These are phyloP conservation scores for Cucurbitaria berberidis DNA, from an alignment of 2,329 filamentous ascomycete genomes.

Conservation along the genomic window DNA sequence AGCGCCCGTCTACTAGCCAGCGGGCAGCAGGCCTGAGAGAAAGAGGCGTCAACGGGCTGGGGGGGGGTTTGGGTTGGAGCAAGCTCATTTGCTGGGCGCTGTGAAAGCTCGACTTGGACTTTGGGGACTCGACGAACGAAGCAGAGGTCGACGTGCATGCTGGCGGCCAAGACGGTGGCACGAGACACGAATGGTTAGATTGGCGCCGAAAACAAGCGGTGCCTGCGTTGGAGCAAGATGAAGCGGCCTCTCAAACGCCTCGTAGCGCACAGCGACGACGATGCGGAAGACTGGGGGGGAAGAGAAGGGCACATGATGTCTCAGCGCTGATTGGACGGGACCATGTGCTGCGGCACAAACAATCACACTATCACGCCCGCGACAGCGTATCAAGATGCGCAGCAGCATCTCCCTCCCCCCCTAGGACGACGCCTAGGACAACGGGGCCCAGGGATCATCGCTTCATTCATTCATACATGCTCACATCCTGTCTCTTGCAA, in stretches of 20 bases:
- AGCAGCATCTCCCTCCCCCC: no score
- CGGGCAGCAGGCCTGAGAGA: constrained; percentile 32
- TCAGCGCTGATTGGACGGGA: constrained; percentile 22
- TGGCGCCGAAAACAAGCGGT: constrained; percentile 36
- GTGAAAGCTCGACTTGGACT: constrained; percentile 34
- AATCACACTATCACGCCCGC: constrained; percentile 28
- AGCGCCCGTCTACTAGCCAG: constrained; percentile 32
- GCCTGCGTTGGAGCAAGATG: constrained; percentile 41
- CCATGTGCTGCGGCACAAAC: constrained; percentile 26
- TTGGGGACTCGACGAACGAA: constrained; percentile 37
- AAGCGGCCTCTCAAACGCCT: constrained; percentile 35
- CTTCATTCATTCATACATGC: no score
- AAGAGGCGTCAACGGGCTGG: constrained; percentile 46
- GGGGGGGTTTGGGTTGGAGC: constrained; percentile 17
- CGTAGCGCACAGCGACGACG: constrained; percentile 28
- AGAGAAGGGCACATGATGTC: constrained; percentile 14
- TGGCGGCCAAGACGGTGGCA: constrained; percentile 42
- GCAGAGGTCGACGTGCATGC: constrained; percentile 34
- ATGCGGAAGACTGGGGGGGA: constrained; percentile 28
- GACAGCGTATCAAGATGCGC: constrained; percentile 27
- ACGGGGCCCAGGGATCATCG: constrained; percentile 29
- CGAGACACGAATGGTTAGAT: constrained; percentile 39
- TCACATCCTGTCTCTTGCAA: no score
- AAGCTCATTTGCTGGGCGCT: constrained; percentile 36
- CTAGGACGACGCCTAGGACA: constrained; percentile 23